Percentiles rank a stretch among this genome's conserved stretches.
Conservation (phyloP, 805 yeast species). For the Kodamaea sagamina region DNA sequence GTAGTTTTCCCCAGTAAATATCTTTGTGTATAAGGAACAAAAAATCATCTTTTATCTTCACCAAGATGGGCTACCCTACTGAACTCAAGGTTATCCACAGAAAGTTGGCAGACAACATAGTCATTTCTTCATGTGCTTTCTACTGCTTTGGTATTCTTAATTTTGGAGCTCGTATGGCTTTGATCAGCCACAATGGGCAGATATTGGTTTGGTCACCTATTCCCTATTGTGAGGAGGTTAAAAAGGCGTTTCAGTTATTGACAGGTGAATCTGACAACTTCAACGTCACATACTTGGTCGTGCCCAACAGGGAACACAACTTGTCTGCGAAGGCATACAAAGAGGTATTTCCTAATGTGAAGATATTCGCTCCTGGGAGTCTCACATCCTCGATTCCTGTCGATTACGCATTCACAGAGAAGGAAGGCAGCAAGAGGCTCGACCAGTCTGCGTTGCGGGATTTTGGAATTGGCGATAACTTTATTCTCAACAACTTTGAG, state of each 20-base stretch:
- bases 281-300: conserved; percentile 16
- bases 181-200: conserved; percentile 27
- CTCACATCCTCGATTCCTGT: conserved; percentile 5
- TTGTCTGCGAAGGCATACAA: conserved; percentile 15
- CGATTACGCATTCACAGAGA: conserved; percentile 7
- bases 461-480: conserved; percentile 12
- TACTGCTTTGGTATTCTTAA: conserved; percentile 30
- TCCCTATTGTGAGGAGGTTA: conserved; percentile 17
- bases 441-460: conserved; percentile 18
- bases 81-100: conserved; percentile 33
- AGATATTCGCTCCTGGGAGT: conserved; percentile 16
- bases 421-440: conserved; percentile 1
- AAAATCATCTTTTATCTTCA: background rate
- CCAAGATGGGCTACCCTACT: conserved; percentile 38
- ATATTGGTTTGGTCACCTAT: conserved; percentile 19
- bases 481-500: conserved; percentile 14
- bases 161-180: conserved; percentile 46
- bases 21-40: too few relatives aligned
- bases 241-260: conserved; percentile 16
- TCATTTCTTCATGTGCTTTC: conserved; percentile 38
- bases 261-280: conserved; percentile 10
- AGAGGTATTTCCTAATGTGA: conserved; percentile 16
- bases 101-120: conserved; percentile 35
- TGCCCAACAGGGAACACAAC: conserved; percentile 18
- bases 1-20: too few relatives aligned